These are phyloP conservation scores for Cucumis cinereus DNA, from an alignment of 306 rosid genomes.

Conservation along the genomic window DNA sequence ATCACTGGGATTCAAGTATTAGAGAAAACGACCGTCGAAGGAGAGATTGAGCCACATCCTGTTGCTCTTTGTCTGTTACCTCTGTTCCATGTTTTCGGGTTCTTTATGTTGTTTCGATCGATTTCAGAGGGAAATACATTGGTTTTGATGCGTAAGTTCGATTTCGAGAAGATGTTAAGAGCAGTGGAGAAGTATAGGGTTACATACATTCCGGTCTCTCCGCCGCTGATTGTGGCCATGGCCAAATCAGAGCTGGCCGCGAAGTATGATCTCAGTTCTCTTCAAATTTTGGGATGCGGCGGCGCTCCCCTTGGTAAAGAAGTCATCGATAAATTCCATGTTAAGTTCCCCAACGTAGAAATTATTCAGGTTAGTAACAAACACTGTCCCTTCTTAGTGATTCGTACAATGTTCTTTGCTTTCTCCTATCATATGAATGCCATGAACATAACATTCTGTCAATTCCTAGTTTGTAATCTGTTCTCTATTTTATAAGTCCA, in stretches of 20 bases:
- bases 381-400: neutral
- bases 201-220: conserved; percentile 59
- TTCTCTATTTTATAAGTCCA: neutral
- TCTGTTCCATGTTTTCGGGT: conserved; percentile 65
- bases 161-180: conserved; percentile 48
- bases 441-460: neutral
- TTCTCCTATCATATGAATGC: neutral
- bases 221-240: conserved; percentile 63
- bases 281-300: conserved; percentile 33
- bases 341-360: conserved; percentile 41
- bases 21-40: neutral
- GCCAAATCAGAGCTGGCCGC: conserved; percentile 43
- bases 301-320: conserved; percentile 79
- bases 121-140: conserved; percentile 41
- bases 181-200: conserved; percentile 49
- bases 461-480: neutral
- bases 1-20: conserved; percentile 21
- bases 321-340: conserved; percentile 29
- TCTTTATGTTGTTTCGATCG: conserved; percentile 39
- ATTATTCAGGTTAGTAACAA: conserved; percentile 33
- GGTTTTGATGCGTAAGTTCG: conserved; percentile 62
- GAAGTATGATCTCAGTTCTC: conserved; percentile 58
- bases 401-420: neutral
- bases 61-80: conserved; percentile 44
- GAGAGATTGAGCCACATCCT: conserved; percentile 7